Evolutionary conservation across 1,139 yeast species (phyloP).

Genomic region (Kluyveromyces marxianus): DNA sequence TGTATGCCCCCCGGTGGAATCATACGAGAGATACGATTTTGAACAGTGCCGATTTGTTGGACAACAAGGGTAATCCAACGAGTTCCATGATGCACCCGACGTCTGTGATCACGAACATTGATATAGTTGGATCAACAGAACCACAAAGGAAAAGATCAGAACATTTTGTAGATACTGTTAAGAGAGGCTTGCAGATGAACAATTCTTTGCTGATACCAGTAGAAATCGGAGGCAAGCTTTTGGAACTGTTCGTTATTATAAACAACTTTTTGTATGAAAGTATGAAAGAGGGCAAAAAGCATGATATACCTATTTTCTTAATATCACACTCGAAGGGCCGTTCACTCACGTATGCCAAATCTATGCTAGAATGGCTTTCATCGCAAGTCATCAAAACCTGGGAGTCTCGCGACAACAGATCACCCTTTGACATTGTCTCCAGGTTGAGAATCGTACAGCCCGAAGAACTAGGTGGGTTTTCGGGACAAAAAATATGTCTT

Average conservation of each 20-base stretch:
- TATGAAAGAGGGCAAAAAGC: slow-evolving; percentile 15
- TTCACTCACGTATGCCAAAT: slow-evolving; percentile 72
- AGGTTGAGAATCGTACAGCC: slow-evolving; percentile 54
- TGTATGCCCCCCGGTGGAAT: slow-evolving; percentile 93
- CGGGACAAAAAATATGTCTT: slow-evolving; percentile 76
- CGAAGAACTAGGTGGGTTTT: slow-evolving; percentile 45
- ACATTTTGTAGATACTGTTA: slow-evolving; percentile 58
- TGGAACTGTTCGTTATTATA: slow-evolving; percentile 68
- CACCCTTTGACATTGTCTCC: slow-evolving; percentile 58
- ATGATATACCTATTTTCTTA: slow-evolving; percentile 58
- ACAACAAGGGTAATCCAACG: slow-evolving; percentile 45
- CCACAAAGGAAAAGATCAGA: slow-evolving; percentile 61
- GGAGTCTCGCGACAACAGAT: slow-evolving; percentile 57
- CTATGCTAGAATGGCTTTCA: slow-evolving; percentile 95
- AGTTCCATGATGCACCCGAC: slow-evolving; percentile 71
- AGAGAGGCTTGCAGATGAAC: slow-evolving; percentile 39
- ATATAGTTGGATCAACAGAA: slow-evolving; percentile 49
- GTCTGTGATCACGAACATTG: slow-evolving; percentile 68
- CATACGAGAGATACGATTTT: slow-evolving; percentile 84
- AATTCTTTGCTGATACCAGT: slow-evolving; percentile 84
- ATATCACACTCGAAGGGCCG: slow-evolving; percentile 76
- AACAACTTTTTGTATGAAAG: slow-evolving; percentile 40
- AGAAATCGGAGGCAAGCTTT: slow-evolving; percentile 71
- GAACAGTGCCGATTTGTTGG: slow-evolving; percentile 69
- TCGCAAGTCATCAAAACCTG: slow-evolving; percentile 70